Evolutionary conservation across 2,329 filamentous ascomycete species (phyloP).

Genomic region (Catunica adiposa): DNA sequence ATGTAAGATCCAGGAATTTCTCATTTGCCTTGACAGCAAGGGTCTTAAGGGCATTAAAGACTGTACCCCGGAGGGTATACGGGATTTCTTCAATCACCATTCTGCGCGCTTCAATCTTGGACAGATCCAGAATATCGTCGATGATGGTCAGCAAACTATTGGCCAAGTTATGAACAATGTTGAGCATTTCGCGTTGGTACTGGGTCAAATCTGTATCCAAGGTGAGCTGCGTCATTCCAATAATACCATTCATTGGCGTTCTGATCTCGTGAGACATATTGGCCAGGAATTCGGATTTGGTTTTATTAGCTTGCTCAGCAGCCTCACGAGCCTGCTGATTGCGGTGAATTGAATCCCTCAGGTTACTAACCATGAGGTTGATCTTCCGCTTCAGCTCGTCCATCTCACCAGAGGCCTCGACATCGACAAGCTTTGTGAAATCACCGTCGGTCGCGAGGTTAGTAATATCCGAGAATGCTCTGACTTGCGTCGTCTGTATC

Average conservation of each 20-base stretch:
- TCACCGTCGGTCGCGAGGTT: constrained; percentile 93
- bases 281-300: constrained; percentile 93
- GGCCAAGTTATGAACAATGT: constrained; percentile 90
- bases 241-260: constrained; percentile 95
- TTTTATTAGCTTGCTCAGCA: constrained; percentile 91
- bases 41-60: constrained; percentile 94
- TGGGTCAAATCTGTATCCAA: constrained; percentile 88
- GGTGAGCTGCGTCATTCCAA: constrained; percentile 93
- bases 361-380: constrained; percentile 96
- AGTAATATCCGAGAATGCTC: constrained; percentile 96
- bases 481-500: constrained; percentile 73
- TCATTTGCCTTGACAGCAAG: constrained; percentile 95
- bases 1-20: constrained; percentile 81
- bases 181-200: constrained; percentile 95
- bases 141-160: constrained; percentile 96
- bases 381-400: constrained; percentile 98
- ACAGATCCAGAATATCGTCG: constrained; percentile 61
- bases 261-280: constrained; percentile 99
- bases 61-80: constrained; percentile 81
- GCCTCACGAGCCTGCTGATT: constrained; percentile 93
- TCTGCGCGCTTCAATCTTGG: constrained; percentile 80
- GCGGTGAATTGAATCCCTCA: constrained; percentile 88
- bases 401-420: constrained; percentile 97
- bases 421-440: constrained; percentile 90
- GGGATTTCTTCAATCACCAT: constrained; percentile 99